phyloP scores from a whole-genome alignment of 2,329 filamentous ascomycete species.

The Exophiala sp. region DNA sequence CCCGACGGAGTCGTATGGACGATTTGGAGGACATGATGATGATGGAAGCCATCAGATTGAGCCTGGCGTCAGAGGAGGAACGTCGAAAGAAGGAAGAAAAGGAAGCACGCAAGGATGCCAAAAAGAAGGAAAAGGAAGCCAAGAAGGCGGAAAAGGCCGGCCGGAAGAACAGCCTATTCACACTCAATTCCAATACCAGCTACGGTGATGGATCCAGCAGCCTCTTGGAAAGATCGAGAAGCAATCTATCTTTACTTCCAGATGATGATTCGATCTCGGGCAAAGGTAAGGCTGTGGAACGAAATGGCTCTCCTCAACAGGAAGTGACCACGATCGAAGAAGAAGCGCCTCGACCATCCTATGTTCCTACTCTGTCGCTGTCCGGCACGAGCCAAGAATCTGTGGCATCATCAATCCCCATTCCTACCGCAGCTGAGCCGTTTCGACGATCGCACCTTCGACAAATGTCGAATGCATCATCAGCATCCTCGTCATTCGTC shows the following conservation, averaged over 20 bases:
- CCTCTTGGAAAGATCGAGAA: constrained; percentile 35
- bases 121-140: constrained; percentile 79
- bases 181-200: constrained; percentile 55
- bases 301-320: constrained; percentile 33
- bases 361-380: constrained; percentile 20
- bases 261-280: constrained; percentile 40
- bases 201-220: constrained; percentile 51
- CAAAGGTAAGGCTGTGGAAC: constrained; percentile 71
- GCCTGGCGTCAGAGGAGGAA: constrained; percentile 89
- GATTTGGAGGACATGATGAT: constrained; percentile 98
- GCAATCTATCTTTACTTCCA: constrained; percentile 36
- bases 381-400: constrained; percentile 29
- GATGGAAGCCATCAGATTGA: constrained; percentile 89
- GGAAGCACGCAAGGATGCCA: constrained; percentile 74
- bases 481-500: constrained; percentile 70
- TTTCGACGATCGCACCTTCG: constrained; percentile 68
- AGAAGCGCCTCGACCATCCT: constrained; percentile 13
- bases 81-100: constrained; percentile 82
- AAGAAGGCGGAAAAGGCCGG: constrained; percentile 68
- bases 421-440: constrained; percentile 44
- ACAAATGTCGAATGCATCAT: constrained; percentile 84
- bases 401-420: constrained; percentile 24
- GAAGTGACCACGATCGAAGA: constrained; percentile 15
- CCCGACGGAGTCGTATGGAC: constrained; percentile 65
- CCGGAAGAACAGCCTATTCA: constrained; percentile 59